Evolutionary conservation across 2,329 filamentous ascomycete genomes (phyloP).

Genomic region (Trichoderma oligosporum): DNA sequence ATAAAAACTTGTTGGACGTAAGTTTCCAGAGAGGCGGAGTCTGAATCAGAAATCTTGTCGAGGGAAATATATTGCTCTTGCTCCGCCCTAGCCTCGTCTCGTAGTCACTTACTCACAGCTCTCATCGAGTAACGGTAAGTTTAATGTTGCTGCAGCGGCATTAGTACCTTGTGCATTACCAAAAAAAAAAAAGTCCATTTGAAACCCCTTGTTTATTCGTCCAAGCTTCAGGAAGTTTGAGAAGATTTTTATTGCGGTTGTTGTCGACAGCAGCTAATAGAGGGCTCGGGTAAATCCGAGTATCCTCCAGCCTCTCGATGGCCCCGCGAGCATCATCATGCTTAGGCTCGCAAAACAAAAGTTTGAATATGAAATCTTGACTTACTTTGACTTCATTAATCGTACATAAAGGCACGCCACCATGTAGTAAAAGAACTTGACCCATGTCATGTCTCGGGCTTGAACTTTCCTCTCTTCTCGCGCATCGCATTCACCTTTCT

Average conservation of each 20-base stretch:
- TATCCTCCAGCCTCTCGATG: constrained; percentile 36
- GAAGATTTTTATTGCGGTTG: constrained; percentile 64
- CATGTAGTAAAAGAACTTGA: background rate
- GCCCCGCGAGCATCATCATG: constrained; percentile 54
- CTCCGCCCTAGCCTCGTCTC: background rate
- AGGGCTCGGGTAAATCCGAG: constrained; percentile 25
- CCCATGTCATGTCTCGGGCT: constrained; percentile 43
- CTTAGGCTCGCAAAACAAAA: constrained; percentile 16
- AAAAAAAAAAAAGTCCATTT: too few species aligned
- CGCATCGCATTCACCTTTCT: constrained; percentile 69
- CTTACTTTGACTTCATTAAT: constrained; percentile 13
- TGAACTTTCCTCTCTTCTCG: constrained; percentile 61
- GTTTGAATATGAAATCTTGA: background rate
- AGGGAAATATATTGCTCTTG: too few species aligned
- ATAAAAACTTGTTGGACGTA: too few species aligned
- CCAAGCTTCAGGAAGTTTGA: constrained; percentile 54
- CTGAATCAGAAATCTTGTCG: too few species aligned
- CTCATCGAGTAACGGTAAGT: background rate
- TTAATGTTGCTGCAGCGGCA: background rate
- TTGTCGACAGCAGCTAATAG: constrained; percentile 50
- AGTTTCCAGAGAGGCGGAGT: too few species aligned
- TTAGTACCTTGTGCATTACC: background rate
- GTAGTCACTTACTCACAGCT: background rate
- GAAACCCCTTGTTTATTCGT: background rate
- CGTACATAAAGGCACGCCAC: too few species aligned